Base-by-base conservation (phyloP, 2,329 filamentous ascomycete genomes). In the Colletotrichum filicis region DNA sequence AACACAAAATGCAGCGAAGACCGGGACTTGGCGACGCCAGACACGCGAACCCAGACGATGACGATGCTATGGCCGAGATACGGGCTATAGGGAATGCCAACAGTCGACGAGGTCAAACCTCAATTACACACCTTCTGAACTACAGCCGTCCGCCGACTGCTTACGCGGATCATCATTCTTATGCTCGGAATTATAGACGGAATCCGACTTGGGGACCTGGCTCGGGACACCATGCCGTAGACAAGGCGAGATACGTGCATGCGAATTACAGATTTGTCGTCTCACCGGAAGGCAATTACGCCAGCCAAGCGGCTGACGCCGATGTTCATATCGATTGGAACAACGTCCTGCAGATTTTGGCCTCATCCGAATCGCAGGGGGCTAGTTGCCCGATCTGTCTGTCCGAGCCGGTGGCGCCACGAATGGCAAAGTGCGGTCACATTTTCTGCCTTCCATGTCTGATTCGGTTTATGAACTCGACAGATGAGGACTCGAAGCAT, bases 231-330 rank as follows among this genome's bases (percentile, higher is more conserved):
- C 95, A 98, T 82, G 92, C 94, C 16, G 90, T 92, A 56, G 97
- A 99, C 83, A 98, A 98, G 85, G 93, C 95, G 71, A 92, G 94
- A 87, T 96, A 89, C 70, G 89, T 99, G 19, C 95, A 99, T 82
- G 95, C 97, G 76, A 99, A 99, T 82, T 99, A 99, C 81, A 93
- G 97, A 68, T 99, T 99, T 81, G 93, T 99, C 72, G 95, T 99
- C 64, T 92, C 94, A 73, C 96, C 97, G 4, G 88, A 91, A 68
- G 92, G 91, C 71, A 90, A 92, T 78, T 99, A 98, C 80, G 88
- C 90, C 73, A 89, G 90, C 6, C 95, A 98, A 80, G 93, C 94
- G 28, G 88, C 90, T 58, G 95, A 98, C 81, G 93, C 97, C 24
- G 96, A 99, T 82, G 89, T 95, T 60, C 93, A 97, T 78, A 85